Evolutionary conservation across 1,139 yeast species (phyloP).

Genomic region (Candida anutae): DNA sequence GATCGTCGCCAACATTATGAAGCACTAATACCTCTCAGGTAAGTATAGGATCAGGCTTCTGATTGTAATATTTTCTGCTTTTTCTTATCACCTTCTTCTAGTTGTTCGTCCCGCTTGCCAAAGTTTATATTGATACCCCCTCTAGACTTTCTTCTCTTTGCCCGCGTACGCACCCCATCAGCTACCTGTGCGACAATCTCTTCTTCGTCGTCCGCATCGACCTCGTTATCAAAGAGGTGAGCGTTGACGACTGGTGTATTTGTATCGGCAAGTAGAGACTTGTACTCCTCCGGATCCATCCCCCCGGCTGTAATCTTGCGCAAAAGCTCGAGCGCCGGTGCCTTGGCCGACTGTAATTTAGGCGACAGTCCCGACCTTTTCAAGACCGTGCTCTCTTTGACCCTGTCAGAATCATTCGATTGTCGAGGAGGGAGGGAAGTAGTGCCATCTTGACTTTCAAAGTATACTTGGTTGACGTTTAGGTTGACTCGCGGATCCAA

Average conservation of each 20-base stretch:
- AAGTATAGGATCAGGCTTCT: not conserved
- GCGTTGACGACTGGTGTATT: conserved; percentile 17
- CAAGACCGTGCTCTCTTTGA: not conserved
- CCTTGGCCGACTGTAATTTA: conserved; percentile 1
- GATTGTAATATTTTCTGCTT: too few relatives aligned
- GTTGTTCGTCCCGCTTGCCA: not conserved
- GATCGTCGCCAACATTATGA: too few relatives aligned
- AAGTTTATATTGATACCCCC: conserved; percentile 15
- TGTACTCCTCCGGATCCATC: conserved; percentile 19
- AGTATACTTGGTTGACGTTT: conserved; percentile 33
- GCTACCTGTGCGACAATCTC: conserved; percentile 4
- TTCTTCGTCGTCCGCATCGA: conserved; percentile 15
- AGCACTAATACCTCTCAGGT: too few relatives aligned
- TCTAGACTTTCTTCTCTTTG: conserved; percentile 20
- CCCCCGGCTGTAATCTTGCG: conserved; percentile 23
- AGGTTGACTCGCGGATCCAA: conserved; percentile 35
- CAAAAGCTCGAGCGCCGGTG: too few relatives aligned
- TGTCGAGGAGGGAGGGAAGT: conserved; percentile 4
- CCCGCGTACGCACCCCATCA: conserved; percentile 4
- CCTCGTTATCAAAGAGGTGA: conserved; percentile 24
- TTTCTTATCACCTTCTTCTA: not conserved
- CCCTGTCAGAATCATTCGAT: conserved; percentile 5
- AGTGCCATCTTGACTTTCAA: conserved; percentile 24
- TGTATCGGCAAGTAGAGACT: conserved; percentile 17
- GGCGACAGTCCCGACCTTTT: not conserved